Base-by-base conservation (phyloP, 345 rosid species). In the Triadica sebifera region DNA sequence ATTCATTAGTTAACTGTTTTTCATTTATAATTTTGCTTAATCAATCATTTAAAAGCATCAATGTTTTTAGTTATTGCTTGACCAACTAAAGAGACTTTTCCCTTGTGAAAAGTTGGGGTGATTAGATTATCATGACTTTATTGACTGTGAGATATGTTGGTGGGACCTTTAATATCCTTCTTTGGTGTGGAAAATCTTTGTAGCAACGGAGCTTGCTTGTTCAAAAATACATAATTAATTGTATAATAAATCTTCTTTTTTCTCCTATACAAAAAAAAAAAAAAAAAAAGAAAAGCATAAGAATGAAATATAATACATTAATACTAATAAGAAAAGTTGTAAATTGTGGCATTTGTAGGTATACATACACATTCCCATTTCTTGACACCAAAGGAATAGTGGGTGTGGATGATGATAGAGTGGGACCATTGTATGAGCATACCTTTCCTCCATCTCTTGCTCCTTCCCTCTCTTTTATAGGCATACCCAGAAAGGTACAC, bases 331-430 rank as follows among this genome's bases (percentile, higher is more conserved):
- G n/a, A n/a, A n/a, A n/a, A n/a, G n/a, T n/a, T n/a, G n/a, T n/a
- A n/a, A n/a, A n/a, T n/a, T 13, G n/a, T 10, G 12, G 2, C 8
- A 67, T 49, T 49, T 84, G 86, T 72, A 94, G 97, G 90, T 94
- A 94, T 82, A 87, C 92, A 52, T 94, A 94, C 75, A 52, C 87
- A 60, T 90, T 90, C 74, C 97, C 97, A 66, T 94, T 90, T 81
- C 98, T 94, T 89, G 98, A 94, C 91, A 91, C 89, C 77, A 89
- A 91, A 92, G 98, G 97, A 81, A 92, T 81, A 65, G 82, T 94
- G 50, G 83, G n/a, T 74, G 89, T 92, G 15, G 97, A 92, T 79
- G 97, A 92, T 83, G 91, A 89, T 79, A 84, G 98, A 79, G 98
- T 94, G 82, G 98, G 97, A 0, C 98, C 97, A 25, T 80, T 94